Base-by-base conservation (phyloP, 441 rosid genomes). In the Arabidopsis hybrid region DNA sequence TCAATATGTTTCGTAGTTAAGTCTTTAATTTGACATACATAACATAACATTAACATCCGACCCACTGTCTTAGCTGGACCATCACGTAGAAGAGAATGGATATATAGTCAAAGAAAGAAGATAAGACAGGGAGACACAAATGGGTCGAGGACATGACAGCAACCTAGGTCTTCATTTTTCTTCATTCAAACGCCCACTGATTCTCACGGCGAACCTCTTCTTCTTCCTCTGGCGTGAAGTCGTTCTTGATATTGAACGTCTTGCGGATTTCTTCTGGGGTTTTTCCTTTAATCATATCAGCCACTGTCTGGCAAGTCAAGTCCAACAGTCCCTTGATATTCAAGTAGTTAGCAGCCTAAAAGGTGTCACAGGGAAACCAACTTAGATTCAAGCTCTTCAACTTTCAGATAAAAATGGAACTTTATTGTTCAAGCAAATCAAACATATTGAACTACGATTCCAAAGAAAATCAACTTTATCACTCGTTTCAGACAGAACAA, bases 181-280 rank as follows among this genome's bases (percentile, higher is more conserved):
- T 16, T 16, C 52, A 84, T 63, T 82, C 85, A 59, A 84, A 82
- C 11, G 87, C 87, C 87, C 87, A 84, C 60, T 84, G 87, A 65
- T 82, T 84, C 69, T 84, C 87, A 51, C 87, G 72, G 5, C 87
- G 80, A 43, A 82, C 85, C 52, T 84, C 87, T 39, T 82, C 88
- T 71, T 83, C 86, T 65, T 82, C 84, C 40, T 82, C 85, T 4
- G 79, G 72, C 2, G 82, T 71, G 69, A 80, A 80, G 72, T 84
- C 83, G 9, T 82, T 84, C 79, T 72, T 79, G 59, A 84, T 84
- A 61, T 69, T 80, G 66, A 84, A 84, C 6, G 72, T 66, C 75
- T 70, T 84, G 62, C 85, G 80, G 21, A 84, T 82, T 72, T 84
- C 87, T 59, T 82, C 84, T 0, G 87, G 85, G 0, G 85, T 70